These are phyloP conservation scores for Mycena pura DNA, from an alignment of 768 basidiomycete genomes.

Conservation along the genomic window DNA sequence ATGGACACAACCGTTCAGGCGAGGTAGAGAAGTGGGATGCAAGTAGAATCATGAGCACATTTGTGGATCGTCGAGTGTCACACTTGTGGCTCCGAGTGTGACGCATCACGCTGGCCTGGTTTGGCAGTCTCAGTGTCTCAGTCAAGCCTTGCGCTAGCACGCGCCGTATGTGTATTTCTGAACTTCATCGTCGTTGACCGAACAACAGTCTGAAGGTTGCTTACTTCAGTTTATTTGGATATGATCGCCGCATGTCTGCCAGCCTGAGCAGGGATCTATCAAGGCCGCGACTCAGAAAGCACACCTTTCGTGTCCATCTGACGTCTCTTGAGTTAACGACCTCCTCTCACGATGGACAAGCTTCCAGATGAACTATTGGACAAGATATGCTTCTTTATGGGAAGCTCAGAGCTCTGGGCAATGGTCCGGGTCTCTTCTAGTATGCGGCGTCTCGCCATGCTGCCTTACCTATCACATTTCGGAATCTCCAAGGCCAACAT, in stretches of 20 bases:
- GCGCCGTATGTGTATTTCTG: no score
- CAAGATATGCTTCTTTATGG: conserved; percentile 8
- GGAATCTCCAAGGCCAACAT: conserved; percentile 13
- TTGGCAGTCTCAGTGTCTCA: no score
- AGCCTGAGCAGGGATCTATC: no score
- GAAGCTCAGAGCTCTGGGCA: background rate
- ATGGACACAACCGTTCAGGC: background rate
- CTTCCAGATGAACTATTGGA: conserved; percentile 23
- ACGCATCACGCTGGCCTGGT: no score
- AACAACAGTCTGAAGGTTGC: no score
- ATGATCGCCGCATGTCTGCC: no score
- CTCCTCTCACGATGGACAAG: background rate
- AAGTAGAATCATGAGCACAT: conserved; percentile 26
- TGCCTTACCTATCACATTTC: conserved; percentile 5
- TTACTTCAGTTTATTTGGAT: no score
- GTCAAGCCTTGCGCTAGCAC: no score
- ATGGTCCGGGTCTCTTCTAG: conserved; percentile 4
- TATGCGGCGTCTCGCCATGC: conserved; percentile 4
- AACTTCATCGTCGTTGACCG: no score
- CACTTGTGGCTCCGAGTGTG: no score
- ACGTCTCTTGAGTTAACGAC: background rate
- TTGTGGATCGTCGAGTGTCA: no score
- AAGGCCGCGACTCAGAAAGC: no score
- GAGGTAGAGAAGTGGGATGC: background rate
- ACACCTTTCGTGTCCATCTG: background rate